Conservation (phyloP, 139 green algal genomes). For the Haematococcus sp. region DNA sequence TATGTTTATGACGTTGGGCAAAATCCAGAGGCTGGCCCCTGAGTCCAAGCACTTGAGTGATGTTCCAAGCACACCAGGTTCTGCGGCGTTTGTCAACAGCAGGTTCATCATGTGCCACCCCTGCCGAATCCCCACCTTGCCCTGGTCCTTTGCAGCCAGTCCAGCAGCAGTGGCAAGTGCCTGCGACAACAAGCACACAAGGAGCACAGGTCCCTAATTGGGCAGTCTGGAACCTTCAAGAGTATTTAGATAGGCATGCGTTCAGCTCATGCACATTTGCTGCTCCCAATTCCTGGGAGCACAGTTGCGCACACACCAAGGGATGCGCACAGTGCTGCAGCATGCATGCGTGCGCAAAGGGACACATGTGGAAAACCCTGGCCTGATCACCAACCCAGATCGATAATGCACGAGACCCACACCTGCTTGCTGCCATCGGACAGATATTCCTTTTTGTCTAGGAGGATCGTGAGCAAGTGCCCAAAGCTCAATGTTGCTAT, state of each 20-base stretch:
- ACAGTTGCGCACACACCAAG: no score
- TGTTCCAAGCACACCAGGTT: no score
- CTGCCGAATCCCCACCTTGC: not conserved
- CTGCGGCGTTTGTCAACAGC: no score
- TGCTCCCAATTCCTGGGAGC: no score
- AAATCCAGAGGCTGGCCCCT: no score
- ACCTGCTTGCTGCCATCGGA: conserved; percentile 48
- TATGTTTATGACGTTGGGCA: no score
- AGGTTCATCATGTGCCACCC: no score
- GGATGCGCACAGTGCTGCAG: no score
- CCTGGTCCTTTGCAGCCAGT: conserved; percentile 13
- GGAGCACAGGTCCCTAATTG: not conserved
- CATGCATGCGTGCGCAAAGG: not conserved
- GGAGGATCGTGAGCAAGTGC: conserved; percentile 37
- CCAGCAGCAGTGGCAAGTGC: conserved; percentile 36
- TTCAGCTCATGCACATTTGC: not conserved
- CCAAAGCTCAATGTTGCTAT: no score
- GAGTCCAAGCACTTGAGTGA: no score
- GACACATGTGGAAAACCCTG: not conserved
- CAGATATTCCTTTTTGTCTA: conserved; percentile 58
- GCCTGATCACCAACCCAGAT: not conserved
- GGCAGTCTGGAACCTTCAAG: no score
- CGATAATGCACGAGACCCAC: not conserved
- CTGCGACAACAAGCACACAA: conserved; percentile 12
- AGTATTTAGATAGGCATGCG: not conserved